Conservation (phyloP, 305 asterid species). For the Fraxinus angustifolia region DNA sequence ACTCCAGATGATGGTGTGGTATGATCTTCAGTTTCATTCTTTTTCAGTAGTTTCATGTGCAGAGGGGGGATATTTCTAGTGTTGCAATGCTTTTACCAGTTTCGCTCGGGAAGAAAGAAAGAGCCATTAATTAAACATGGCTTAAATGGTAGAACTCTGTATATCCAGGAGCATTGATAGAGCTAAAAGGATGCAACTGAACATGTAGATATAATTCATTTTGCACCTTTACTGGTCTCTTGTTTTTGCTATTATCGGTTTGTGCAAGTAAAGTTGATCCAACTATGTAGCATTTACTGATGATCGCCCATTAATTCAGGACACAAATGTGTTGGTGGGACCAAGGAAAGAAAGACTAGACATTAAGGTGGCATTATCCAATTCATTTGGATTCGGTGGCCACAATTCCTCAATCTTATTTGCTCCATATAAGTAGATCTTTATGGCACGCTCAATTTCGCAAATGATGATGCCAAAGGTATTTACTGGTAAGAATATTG, state of each 20-base stretch:
- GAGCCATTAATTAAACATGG: background rate
- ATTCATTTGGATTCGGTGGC: constrained; percentile 57
- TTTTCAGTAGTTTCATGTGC: constrained; percentile 4
- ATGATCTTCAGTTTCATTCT: constrained; percentile 16
- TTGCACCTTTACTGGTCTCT: background rate
- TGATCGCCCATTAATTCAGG: background rate
- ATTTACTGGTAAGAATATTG: background rate
- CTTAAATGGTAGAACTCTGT: background rate
- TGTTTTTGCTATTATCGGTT: background rate
- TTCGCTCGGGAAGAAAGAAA: background rate
- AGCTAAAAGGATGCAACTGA: constrained; percentile 6
- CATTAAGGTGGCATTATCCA: constrained; percentile 80
- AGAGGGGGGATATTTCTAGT: background rate
- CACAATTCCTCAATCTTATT: background rate
- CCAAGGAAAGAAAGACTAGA: constrained; percentile 62
- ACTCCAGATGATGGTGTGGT: constrained; percentile 58
- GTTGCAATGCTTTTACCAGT: background rate
- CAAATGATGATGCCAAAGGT: background rate
- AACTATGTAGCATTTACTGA: background rate
- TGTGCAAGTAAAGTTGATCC: background rate
- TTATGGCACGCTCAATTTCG: background rate
- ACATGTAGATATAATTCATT: background rate
- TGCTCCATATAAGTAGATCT: background rate
- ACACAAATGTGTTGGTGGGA: constrained; percentile 61
- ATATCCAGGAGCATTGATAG: background rate